Evolutionary conservation across 2,329 filamentous ascomycete genomes (phyloP).

Genomic region (Lasiodiplodia theobromae): DNA sequence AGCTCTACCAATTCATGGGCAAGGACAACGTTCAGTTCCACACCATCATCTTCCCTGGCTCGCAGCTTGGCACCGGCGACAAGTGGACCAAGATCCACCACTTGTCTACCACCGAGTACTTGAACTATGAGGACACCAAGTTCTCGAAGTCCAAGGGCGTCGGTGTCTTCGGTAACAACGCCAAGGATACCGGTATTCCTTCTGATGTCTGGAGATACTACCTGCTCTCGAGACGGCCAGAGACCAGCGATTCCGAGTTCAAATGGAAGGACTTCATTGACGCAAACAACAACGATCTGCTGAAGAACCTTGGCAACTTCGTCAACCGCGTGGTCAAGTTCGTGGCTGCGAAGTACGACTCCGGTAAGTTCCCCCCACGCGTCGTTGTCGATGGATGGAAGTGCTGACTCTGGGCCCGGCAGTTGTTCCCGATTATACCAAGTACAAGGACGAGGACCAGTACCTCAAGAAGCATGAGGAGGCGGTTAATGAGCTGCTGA

Average conservation of each 20-base stretch:
- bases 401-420: background rate
- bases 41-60: conserved; percentile 88
- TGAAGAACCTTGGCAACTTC: conserved; percentile 72
- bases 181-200: conserved; percentile 82
- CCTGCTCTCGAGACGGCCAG: conserved; percentile 82
- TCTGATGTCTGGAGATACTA: conserved; percentile 95
- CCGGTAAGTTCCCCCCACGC: conserved; percentile 49
- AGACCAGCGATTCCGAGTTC: conserved; percentile 87
- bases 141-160: conserved; percentile 91
- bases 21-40: conserved; percentile 91
- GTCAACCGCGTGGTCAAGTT: conserved; percentile 69
- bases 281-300: conserved; percentile 87
- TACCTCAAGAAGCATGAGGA: conserved; percentile 57
- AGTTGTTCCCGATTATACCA: conserved; percentile 70
- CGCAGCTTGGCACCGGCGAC: conserved; percentile 82
- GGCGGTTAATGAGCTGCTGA: conserved; percentile 71
- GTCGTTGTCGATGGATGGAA: background rate
- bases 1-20: conserved; percentile 91
- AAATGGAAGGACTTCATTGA: conserved; percentile 86
- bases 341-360: conserved; percentile 74
- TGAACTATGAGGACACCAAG: conserved; percentile 69
- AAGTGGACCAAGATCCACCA: conserved; percentile 91
- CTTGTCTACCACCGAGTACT: conserved; percentile 61
- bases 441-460: conserved; percentile 54
- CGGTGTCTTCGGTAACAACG: conserved; percentile 90